Evolutionary conservation across 1,284 basidiomycete genomes (phyloP), one percentile per base, ranked within the genome.

Genomic region (Ceratobasidium sp.): DNA sequence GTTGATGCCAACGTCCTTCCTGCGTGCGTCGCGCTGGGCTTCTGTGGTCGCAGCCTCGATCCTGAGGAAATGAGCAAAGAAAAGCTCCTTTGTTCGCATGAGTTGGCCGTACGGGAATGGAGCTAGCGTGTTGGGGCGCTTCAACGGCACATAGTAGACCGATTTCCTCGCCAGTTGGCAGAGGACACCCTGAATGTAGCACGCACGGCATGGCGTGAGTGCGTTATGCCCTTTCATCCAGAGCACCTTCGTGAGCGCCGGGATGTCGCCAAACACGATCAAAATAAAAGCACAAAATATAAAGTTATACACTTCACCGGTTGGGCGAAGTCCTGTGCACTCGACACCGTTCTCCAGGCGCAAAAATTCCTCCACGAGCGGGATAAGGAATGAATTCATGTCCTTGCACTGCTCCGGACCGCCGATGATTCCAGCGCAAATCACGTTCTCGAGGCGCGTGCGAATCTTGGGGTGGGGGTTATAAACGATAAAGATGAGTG

Each of bases 151-250:
- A 22, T 77, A 77, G 25, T 78, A 62, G n/a, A 49, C 25, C 7
- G 32, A 34, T 1, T 0, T 44, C 46, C 76, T 32, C 9, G 29
- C 49, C 5, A 54, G 37, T 37, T 57, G 64, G 46, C 49, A 46
- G 2, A 65, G 80, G 0, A 88, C 44, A 62, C 67, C 77, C 5
- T 29, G 13, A 7, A 79, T 79, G 22, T 66, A 56, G 67, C 78
- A 79, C 13, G 49, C 34, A n/a, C 65, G 75, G 56, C 78, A 79
- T 6, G 77, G 78, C 17, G 44, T 22, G 32, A 61, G 46, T 15
- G 52, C 75, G 62, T 78, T 78, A 49, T 76, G 77, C 1, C 78
- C 78, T 34, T 75, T 78, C 19, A 78, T 51, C 29, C 22, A 52
- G 49, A 78, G 71, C 9, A 78, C 8, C 34, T 79, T 78, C 8